A percentile compares a stretch with the other conserved stretches of the same genome.
phyloP scores from a whole-genome alignment of 2,329 filamentous ascomycete genomes.

The Penicillium sp. region DNA sequence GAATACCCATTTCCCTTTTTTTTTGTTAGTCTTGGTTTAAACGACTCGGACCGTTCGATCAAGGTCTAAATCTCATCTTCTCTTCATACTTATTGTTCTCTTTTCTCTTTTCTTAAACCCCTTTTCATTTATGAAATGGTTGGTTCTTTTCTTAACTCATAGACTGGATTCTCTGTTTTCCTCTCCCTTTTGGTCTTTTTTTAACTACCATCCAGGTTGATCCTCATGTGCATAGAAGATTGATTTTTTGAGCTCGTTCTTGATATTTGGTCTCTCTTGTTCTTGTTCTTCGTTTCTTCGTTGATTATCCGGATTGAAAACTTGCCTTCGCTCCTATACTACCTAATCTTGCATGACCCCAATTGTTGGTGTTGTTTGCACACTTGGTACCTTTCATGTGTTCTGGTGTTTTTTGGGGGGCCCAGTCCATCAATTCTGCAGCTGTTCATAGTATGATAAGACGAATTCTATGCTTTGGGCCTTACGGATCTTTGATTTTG shows the following conservation, averaged over 20 bases:
- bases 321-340: background rate
- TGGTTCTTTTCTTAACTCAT: slow-evolving; percentile 17
- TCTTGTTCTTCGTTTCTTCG: background rate
- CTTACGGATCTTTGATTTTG: too few species aligned
- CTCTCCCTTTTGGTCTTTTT: slow-evolving; percentile 8
- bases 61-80: background rate
- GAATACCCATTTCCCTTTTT: slow-evolving; percentile 7
- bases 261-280: background rate
- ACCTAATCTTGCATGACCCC: background rate
- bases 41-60: background rate
- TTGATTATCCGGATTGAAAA: background rate
- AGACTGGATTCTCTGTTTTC: slow-evolving; percentile 22
- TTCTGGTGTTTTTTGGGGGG: slow-evolving; percentile 1
- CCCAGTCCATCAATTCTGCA: background rate
- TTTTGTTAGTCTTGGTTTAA: background rate
- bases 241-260: slow-evolving; percentile 8
- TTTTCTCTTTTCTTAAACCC: slow-evolving; percentile 4
- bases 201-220: background rate
- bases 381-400: slow-evolving; percentile 22
- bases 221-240: slow-evolving; percentile 25
- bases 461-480: background rate
- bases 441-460: background rate
- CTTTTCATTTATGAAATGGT: background rate
- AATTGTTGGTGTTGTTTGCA: slow-evolving; percentile 10
- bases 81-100: slow-evolving; percentile 1